phyloP scores from a whole-genome alignment of 1,284 basidiomycete species.

The Cutaneotrichosporon sp. region DNA sequence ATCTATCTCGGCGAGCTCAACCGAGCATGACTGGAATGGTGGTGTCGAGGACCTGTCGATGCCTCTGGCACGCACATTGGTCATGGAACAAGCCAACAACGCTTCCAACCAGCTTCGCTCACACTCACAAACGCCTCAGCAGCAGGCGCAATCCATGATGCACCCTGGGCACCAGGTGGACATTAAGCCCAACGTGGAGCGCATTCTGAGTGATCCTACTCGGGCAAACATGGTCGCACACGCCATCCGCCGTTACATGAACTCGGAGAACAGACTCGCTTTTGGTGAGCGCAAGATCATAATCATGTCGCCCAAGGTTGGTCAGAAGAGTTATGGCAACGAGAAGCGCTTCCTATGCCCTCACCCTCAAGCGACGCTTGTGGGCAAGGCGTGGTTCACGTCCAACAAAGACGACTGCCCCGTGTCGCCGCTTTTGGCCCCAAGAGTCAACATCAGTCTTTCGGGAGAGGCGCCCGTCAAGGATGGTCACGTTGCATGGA shows the following conservation, averaged over 20 bases:
- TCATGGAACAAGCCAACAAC: slow-evolving; percentile 8
- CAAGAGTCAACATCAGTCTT: slow-evolving; percentile 80
- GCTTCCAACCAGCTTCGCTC: background rate
- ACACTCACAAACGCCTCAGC: background rate
- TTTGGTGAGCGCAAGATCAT: slow-evolving; percentile 90
- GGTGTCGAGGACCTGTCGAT: slow-evolving; percentile 25
- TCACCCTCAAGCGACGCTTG: slow-evolving; percentile 88
- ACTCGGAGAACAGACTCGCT: slow-evolving; percentile 75
- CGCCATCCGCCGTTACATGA: slow-evolving; percentile 57
- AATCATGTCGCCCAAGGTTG: slow-evolving; percentile 93
- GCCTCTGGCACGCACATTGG: slow-evolving; percentile 21
- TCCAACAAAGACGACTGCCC: slow-evolving; percentile 38
- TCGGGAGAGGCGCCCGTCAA: slow-evolving; percentile 81
- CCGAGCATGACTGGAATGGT: slow-evolving; percentile 32
- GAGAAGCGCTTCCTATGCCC: slow-evolving; percentile 97
- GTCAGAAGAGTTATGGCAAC: slow-evolving; percentile 93
- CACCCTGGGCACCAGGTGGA: slow-evolving; percentile 1
- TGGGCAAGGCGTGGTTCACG: slow-evolving; percentile 90
- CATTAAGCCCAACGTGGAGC: slow-evolving; percentile 4
- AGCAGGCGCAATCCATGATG: background rate
- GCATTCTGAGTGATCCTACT: background rate
- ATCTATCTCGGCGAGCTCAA: slow-evolving; percentile 34
- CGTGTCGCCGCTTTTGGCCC: slow-evolving; percentile 54
- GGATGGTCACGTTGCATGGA: slow-evolving; percentile 41
- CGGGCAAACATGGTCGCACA: slow-evolving; percentile 12